Conservation (phyloP, 2,329 filamentous ascomycete genomes). For the Penicillium hordei region DNA sequence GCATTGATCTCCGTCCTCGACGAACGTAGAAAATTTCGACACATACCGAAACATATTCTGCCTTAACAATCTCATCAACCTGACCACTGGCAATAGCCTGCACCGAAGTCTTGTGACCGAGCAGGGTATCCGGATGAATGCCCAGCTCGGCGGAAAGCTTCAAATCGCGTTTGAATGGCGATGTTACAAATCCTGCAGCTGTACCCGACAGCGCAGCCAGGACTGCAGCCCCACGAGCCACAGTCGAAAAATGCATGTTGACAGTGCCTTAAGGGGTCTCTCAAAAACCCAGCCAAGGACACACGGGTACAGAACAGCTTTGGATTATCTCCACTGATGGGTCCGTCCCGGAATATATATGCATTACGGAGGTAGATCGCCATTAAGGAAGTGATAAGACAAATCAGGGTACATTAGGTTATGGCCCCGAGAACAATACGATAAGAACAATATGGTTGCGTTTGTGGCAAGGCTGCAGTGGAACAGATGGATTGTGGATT, state of each 20-base stretch:
- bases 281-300: not conserved
- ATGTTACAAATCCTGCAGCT: not conserved
- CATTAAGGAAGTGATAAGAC: too few relatives aligned
- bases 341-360: constrained; percentile 9
- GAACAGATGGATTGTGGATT: constrained; percentile 2
- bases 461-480: constrained; percentile 7
- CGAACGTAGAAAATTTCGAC: too few relatives aligned
- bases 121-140: constrained; percentile 14
- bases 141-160: constrained; percentile 22
- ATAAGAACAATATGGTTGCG: constrained; percentile 19
- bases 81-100: not conserved
- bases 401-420: not conserved
- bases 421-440: constrained; percentile 12
- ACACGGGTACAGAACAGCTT: not conserved
- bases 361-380: not conserved
- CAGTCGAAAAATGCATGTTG: constrained; percentile 11
- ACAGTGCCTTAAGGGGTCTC: not conserved
- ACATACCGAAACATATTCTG: constrained; percentile 15
- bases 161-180: constrained; percentile 16
- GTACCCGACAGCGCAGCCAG: constrained; percentile 14
- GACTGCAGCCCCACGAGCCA: not conserved
- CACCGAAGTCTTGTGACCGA: constrained; percentile 6
- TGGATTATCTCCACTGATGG: not conserved
- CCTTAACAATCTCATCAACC: not conserved
- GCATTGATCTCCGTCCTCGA: not conserved